Percentiles rank a stretch among this genome's conserved stretches.
These are phyloP conservation scores for Lagenaria siceraria DNA, from an alignment of 306 rosid species.

Conservation along the genomic window DNA sequence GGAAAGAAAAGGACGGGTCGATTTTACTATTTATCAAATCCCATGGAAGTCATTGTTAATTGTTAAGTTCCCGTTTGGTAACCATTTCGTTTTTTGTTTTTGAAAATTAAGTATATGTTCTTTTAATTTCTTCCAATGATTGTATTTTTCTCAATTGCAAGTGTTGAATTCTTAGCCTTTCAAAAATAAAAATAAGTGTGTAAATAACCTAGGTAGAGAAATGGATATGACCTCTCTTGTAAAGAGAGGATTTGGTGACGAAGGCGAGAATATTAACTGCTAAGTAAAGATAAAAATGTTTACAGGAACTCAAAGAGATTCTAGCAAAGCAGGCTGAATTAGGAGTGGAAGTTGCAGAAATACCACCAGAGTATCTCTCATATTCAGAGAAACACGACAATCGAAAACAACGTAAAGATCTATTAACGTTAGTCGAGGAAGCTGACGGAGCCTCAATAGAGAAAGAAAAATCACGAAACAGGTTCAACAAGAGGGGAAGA, in stretches of 20 bases:
- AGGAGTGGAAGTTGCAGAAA: conserved; percentile 91
- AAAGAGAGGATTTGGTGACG: not conserved
- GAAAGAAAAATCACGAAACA: conserved; percentile 36
- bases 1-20: not conserved
- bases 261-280: not conserved
- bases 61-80: too few species aligned
- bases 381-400: conserved; percentile 27
- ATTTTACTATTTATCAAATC: not conserved
- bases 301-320: conserved; percentile 74
- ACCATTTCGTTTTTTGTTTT: too few species aligned
- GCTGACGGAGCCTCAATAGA: not conserved
- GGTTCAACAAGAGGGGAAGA: conserved; percentile 33
- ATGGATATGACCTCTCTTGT: not conserved
- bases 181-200: too few species aligned
- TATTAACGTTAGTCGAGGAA: not conserved
- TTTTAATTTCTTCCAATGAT: too few species aligned
- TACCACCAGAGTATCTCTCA: conserved; percentile 58
- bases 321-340: conserved; percentile 83
- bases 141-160: too few species aligned
- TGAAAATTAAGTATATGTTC: too few species aligned
- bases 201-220: not conserved
- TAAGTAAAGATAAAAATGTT: not conserved
- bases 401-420: conserved; percentile 17
- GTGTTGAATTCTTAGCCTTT: too few species aligned
- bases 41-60: too few species aligned